These are phyloP conservation scores for Monascus purpureus DNA, from an alignment of 495 filamentous ascomycete genomes.

Conservation along the genomic window DNA sequence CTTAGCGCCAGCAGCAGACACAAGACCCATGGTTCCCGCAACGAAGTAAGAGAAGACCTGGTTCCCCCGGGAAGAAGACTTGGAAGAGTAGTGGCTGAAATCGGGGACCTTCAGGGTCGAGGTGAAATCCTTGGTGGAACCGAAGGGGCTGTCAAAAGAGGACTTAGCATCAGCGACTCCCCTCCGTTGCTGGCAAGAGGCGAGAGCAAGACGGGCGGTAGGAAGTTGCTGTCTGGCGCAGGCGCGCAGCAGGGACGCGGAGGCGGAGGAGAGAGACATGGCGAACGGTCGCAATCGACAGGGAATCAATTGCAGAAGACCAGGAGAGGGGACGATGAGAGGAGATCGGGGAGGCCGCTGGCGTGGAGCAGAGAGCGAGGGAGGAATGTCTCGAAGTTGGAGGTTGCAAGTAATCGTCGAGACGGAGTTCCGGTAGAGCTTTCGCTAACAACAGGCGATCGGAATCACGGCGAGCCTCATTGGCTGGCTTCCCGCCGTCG, in stretches of 20 bases:
- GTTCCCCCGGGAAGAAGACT: slow-evolving; percentile 48
- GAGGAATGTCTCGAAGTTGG: slow-evolving; percentile 17
- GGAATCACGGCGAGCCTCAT: slow-evolving; percentile 32
- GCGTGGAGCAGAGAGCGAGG: slow-evolving; percentile 11
- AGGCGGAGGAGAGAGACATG: slow-evolving; percentile 36
- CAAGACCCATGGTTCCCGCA: slow-evolving; percentile 86
- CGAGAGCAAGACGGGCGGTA: slow-evolving; percentile 29
- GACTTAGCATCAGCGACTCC: slow-evolving; percentile 30
- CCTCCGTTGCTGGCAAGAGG: slow-evolving; percentile 36
- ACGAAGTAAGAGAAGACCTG: slow-evolving; percentile 94
- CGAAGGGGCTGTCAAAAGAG: slow-evolving; percentile 39
- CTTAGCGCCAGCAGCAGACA: slow-evolving; percentile 88
- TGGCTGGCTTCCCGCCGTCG: slow-evolving; percentile 13
- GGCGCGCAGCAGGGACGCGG: slow-evolving; percentile 34
- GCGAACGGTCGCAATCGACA: slow-evolving; percentile 23
- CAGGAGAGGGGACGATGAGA: slow-evolving; percentile 7
- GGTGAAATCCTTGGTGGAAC: slow-evolving; percentile 19
- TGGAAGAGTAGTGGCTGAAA: slow-evolving; percentile 76
- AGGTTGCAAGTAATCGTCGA: slow-evolving; percentile 29
- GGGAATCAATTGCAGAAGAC: slow-evolving; percentile 21
- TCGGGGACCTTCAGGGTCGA: slow-evolving; percentile 66
- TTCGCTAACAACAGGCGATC: slow-evolving; percentile 34
- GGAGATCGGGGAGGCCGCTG: slow-evolving; percentile 9
- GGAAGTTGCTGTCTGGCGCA: slow-evolving; percentile 36
- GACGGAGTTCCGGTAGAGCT: slow-evolving; percentile 18